These are phyloP conservation scores for Tephrocybe sp. DNA, from an alignment of 768 basidiomycete genomes.

Conservation along the genomic window DNA sequence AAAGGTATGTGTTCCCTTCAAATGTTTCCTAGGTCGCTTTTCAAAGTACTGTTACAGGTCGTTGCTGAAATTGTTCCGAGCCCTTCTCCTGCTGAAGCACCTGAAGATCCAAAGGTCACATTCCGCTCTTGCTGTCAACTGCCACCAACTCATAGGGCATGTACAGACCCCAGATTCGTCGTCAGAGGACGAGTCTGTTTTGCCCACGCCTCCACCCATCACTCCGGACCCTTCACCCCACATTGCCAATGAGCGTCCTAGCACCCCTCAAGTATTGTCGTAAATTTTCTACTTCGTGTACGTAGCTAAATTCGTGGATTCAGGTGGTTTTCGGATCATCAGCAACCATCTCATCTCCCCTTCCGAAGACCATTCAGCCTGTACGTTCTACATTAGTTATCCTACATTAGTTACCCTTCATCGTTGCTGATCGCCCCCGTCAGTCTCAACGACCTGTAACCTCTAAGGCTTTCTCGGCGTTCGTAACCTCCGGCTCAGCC, in stretches of 20 bases:
- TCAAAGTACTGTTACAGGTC: not conserved
- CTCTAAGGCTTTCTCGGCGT: conserved; percentile 38
- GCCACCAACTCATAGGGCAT: not conserved
- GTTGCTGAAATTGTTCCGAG: not conserved
- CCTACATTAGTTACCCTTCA: too few relatives aligned
- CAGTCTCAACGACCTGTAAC: conserved; percentile 14
- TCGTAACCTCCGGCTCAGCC: conserved; percentile 33
- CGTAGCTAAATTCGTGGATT: not conserved
- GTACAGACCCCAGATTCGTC: not conserved
- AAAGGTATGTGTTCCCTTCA: conserved; percentile 19
- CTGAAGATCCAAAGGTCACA: not conserved
- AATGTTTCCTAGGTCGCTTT: not conserved
- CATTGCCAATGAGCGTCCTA: conserved; percentile 1
- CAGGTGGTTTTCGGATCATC: conserved; percentile 18
- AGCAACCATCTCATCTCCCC: conserved; percentile 12
- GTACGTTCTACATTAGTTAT: not conserved
- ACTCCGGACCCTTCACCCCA: conserved; percentile 12
- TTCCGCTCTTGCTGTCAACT: not conserved
- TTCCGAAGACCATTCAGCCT: conserved; percentile 16
- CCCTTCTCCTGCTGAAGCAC: not conserved
- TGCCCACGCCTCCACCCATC: conserved; percentile 5
- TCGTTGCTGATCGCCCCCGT: too few relatives aligned
- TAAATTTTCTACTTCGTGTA: not conserved
- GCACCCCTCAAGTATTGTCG: conserved; percentile 9
- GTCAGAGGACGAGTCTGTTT: not conserved